These are phyloP conservation scores for Chrysoporthe puriensis DNA, from an alignment of 2,329 filamentous ascomycete genomes.

Conservation along the genomic window DNA sequence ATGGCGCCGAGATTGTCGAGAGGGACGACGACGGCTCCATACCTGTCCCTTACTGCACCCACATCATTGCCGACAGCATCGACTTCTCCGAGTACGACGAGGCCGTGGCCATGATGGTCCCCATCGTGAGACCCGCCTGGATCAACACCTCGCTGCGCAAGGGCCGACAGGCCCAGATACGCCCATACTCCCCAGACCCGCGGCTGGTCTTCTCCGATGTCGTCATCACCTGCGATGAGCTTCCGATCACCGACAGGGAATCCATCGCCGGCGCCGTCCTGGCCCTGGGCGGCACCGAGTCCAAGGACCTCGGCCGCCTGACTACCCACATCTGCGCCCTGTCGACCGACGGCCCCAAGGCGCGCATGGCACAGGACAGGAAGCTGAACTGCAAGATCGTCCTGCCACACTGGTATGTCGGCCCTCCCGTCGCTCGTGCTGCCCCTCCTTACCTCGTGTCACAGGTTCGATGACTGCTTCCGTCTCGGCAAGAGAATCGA, in stretches of 20 bases:
- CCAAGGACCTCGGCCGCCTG: slow-evolving; percentile 68
- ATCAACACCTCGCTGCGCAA: slow-evolving; percentile 71
- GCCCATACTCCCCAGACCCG: slow-evolving; percentile 89
- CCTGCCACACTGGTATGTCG: slow-evolving; percentile 81
- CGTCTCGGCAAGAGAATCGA: slow-evolving; percentile 90
- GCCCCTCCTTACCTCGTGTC: not conserved
- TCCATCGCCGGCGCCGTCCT: slow-evolving; percentile 88
- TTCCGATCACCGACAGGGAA: slow-evolving; percentile 86
- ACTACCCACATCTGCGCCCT: slow-evolving; percentile 91
- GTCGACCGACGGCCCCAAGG: slow-evolving; percentile 74
- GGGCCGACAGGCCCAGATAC: slow-evolving; percentile 73
- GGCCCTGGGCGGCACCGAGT: slow-evolving; percentile 85
- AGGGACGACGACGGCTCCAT: slow-evolving; percentile 53
- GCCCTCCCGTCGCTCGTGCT: not conserved
- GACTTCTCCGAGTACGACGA: slow-evolving; percentile 88
- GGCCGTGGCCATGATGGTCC: slow-evolving; percentile 76
- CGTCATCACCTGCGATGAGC: slow-evolving; percentile 78
- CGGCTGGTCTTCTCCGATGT: slow-evolving; percentile 88
- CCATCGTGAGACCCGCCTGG: slow-evolving; percentile 84
- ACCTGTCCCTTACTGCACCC: slow-evolving; percentile 53
- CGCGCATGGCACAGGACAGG: slow-evolving; percentile 64
- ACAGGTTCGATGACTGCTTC: slow-evolving; percentile 93
- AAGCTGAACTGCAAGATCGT: slow-evolving; percentile 78
- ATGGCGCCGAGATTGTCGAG: slow-evolving; percentile 55
- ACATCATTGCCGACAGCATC: slow-evolving; percentile 71